phyloP scores from a whole-genome alignment of 2,329 filamentous ascomycete species.

The Emergomyces pasteurianus region DNA sequence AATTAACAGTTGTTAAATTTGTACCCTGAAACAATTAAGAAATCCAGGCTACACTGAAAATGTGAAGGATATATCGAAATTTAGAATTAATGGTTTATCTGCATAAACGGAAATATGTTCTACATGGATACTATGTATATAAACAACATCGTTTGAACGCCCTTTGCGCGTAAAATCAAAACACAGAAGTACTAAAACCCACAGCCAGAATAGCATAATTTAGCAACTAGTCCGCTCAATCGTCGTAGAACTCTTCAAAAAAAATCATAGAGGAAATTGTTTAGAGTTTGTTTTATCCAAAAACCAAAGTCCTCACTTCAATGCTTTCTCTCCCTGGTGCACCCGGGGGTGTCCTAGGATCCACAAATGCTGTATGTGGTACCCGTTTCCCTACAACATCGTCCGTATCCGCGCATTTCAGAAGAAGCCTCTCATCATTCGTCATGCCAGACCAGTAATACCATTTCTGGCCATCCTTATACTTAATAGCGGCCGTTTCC shows the following conservation, averaged over 20 bases:
- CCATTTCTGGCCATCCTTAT: constrained; percentile 56
- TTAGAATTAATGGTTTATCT: background rate
- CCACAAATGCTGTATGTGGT: constrained; percentile 68
- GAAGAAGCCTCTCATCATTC: constrained; percentile 56
- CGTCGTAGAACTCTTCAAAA: background rate
- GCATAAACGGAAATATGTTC: no score
- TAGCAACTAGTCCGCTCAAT: background rate
- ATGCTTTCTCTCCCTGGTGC: constrained; percentile 74
- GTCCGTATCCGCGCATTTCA: constrained; percentile 68
- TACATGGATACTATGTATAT: no score
- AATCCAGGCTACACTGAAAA: no score
- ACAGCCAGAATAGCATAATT: background rate
- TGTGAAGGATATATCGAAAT: no score
- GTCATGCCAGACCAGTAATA: constrained; percentile 71
- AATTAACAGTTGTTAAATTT: no score
- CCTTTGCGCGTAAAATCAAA: background rate
- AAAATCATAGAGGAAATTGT: background rate
- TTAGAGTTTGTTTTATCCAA: constrained; percentile 39
- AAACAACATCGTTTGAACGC: no score
- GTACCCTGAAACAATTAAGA: no score
- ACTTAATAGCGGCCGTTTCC: constrained; percentile 58
- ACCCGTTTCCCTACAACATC: constrained; percentile 33
- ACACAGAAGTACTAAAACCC: background rate
- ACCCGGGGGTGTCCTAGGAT: constrained; percentile 57
- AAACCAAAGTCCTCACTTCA: constrained; percentile 75